phyloP scores from a whole-genome alignment of 345 rosid genomes.

The Jatropha curcas region DNA sequence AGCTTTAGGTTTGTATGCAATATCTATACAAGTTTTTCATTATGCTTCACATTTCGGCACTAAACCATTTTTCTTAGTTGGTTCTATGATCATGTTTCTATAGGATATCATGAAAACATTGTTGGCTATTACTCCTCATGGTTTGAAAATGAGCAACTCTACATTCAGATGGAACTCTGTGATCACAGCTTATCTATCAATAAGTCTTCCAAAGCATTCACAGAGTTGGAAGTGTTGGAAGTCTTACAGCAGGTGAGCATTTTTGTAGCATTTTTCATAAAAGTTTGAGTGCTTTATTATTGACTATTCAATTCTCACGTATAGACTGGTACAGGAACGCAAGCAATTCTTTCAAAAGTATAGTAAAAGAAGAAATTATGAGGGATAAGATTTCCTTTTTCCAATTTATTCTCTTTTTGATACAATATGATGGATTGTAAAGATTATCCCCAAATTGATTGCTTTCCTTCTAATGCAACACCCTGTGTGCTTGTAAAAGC shows the following conservation, averaged over 20 bases:
- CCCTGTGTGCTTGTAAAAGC: background rate
- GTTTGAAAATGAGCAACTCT: slow-evolving; percentile 91
- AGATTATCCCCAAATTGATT: background rate
- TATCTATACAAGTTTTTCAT: background rate
- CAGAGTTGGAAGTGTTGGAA: slow-evolving; percentile 62
- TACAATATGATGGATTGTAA: background rate
- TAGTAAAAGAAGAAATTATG: background rate
- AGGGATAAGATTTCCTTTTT: background rate
- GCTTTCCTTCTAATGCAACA: background rate
- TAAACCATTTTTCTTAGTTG: slow-evolving; percentile 5
- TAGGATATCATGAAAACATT: slow-evolving; percentile 81
- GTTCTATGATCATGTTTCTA: slow-evolving; percentile 16
- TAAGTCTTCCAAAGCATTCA: slow-evolving; percentile 37
- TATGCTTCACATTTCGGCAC: background rate
- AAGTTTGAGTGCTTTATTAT: background rate
- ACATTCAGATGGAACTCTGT: slow-evolving; percentile 96
- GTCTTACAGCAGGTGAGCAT: slow-evolving; percentile 68
- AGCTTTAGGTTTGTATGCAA: slow-evolving; percentile 63
- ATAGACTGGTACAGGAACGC: background rate
- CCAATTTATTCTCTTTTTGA: background rate
- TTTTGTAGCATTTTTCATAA: slow-evolving; percentile 1
- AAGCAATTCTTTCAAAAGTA: background rate
- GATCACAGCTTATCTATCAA: slow-evolving; percentile 73
- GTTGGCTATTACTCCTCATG: slow-evolving; percentile 88
- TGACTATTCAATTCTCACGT: background rate